Evolutionary conservation across 306 rosid genomes (phyloP), one percentile per base, ranked within the genome.

Genomic region (Dicorynia guianensis): DNA sequence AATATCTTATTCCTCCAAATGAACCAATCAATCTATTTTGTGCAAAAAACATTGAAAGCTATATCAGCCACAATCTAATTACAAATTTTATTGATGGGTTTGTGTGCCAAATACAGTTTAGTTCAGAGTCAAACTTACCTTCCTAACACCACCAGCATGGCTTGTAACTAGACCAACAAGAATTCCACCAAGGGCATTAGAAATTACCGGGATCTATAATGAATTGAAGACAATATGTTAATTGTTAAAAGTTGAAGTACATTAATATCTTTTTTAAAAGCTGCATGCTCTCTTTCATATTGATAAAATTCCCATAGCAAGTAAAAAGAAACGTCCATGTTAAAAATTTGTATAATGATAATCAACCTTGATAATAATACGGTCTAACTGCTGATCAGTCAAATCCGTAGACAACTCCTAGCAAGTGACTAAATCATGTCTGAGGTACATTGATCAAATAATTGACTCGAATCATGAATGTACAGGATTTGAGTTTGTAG

Each of bases 61-160:
- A 43, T 30, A 54, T 67, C 8, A 11, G 46, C 70, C 47, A 50
- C 25, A 42, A 74, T 66, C 49, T 4, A 35, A 64, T 65, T 71
- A 40, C 48, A 35, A 2, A 63, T 57, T 36, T 63, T 57, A 69
- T 63, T 14, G 19, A 10, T 64, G 52, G 47, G 38, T 52, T 48
- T 55, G 46, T 66, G 54, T 30, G 5, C 34, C 5, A 39, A 67
- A 83, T 75, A 25, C 42, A 55, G 47, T 57, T 43, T 61, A 71
- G 49, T 15, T 63, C 63, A 72, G 30, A 42, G 69, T 75, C 53
- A 40, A 69, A 87, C 87, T 86, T 85, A 75, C 99, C 99, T 92
- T 95, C 79, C 96, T 83, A 87, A 95, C 99, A 30, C 99, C 99
- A 1, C 99, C 99, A 20, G 97, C 98, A 63, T 87, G 55, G 73